Evolutionary conservation across 2,329 filamentous ascomycete species (phyloP).

Genomic region (Trichoderma breve): DNA sequence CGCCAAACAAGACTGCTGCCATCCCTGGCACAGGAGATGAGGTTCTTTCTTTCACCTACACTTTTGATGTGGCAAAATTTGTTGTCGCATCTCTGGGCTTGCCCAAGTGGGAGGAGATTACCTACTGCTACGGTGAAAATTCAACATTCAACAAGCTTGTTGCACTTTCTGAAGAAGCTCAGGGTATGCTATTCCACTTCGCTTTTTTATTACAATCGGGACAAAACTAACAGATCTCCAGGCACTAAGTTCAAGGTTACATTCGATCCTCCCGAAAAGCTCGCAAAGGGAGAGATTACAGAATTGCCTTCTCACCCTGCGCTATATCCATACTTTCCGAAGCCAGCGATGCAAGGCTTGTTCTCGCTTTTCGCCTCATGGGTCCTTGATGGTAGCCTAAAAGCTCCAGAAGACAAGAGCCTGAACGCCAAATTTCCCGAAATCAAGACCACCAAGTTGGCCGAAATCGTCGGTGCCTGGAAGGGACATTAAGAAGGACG

Average conservation of each 20-base stretch:
- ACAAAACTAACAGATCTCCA: background rate
- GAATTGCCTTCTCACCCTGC: constrained; percentile 3
- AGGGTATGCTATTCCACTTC: background rate
- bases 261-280: background rate
- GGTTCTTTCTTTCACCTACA: background rate
- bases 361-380: background rate
- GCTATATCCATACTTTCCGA: background rate
- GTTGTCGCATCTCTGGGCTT: background rate
- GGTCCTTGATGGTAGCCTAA: background rate
- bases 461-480: constrained; percentile 10
- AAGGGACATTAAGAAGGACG: background rate
- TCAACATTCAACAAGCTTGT: background rate
- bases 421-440: constrained; percentile 8
- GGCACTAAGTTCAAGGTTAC: constrained; percentile 6
- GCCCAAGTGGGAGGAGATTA: constrained; percentile 6
- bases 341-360: background rate
- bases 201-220: rapidly evolving
- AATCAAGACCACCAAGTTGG: constrained; percentile 5
- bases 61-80: constrained; percentile 6
- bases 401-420: background rate
- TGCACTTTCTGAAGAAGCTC: background rate
- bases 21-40: constrained; percentile 9
- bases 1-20: background rate
- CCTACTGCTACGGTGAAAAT: background rate
- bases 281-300: constrained; percentile 5